Evolutionary conservation across 768 basidiomycete species (phyloP).

Genomic region (Piloderma croceum): DNA sequence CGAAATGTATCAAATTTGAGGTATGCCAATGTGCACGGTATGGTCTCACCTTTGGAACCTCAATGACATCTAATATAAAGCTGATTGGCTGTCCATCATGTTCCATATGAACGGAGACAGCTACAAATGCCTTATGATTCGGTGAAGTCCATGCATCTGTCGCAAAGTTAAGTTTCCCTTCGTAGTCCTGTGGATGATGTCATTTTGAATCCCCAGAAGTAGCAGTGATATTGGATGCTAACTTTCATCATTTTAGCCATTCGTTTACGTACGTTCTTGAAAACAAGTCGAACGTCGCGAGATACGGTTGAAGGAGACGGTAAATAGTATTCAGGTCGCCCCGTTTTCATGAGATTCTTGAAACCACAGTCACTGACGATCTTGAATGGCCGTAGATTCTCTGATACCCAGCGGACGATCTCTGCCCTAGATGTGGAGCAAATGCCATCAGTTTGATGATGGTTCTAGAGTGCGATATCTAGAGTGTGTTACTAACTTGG

Average conservation of each 20-base stretch:
- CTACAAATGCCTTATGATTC: slow-evolving; percentile 29
- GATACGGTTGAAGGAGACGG: slow-evolving; percentile 29
- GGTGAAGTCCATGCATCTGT: slow-evolving; percentile 36
- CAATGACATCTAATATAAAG: slow-evolving; percentile 32
- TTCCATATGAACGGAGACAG: slow-evolving; percentile 29
- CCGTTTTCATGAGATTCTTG: slow-evolving; percentile 27
- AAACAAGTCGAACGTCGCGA: slow-evolving; percentile 26
- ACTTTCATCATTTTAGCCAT: slow-evolving; percentile 27
- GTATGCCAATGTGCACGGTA: too few species aligned
- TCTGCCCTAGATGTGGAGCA: slow-evolving; percentile 26
- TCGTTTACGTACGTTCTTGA: slow-evolving; percentile 9
- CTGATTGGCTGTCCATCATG: slow-evolving; percentile 20
- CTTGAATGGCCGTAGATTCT: slow-evolving; percentile 27
- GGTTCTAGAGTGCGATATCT: slow-evolving; percentile 1
- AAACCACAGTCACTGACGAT: slow-evolving; percentile 33
- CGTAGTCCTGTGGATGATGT: slow-evolving; percentile 20
- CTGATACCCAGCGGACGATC: slow-evolving; percentile 31
- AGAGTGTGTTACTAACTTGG: slow-evolving; percentile 13
- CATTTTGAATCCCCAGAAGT: not conserved
- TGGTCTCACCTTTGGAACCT: too few species aligned
- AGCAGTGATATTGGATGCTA: slow-evolving; percentile 2
- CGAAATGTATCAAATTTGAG: too few species aligned
- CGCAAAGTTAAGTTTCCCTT: slow-evolving; percentile 25
- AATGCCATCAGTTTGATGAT: not conserved
- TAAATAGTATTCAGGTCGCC: slow-evolving; percentile 28